These are phyloP conservation scores for Acacia acuminata DNA, from an alignment of 306 rosid species.

Conservation along the genomic window DNA sequence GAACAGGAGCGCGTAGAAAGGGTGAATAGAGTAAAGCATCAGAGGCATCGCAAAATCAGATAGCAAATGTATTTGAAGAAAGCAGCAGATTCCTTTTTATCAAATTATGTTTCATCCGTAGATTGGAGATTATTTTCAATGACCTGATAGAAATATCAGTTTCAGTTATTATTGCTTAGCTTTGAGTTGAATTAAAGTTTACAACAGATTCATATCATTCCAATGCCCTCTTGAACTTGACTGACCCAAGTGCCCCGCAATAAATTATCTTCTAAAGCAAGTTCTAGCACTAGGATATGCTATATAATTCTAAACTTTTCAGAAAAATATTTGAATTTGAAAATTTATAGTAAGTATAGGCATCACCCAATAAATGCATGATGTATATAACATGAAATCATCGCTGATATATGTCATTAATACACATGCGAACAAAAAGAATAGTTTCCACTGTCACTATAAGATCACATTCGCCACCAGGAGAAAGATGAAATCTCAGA, in stretches of 20 bases:
- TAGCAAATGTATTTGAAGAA: not conserved
- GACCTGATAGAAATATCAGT: not conserved
- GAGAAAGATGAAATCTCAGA: constrained; percentile 24
- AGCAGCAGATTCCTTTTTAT: constrained; percentile 12
- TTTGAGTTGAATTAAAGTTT: constrained; percentile 14
- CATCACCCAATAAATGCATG: constrained; percentile 6
- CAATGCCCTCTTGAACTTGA: not conserved
- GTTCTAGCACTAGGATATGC: not conserved
- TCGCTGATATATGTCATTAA: not conserved
- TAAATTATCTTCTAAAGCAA: not conserved
- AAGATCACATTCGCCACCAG: not conserved
- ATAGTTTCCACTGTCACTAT: not conserved
- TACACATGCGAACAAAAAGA: not conserved
- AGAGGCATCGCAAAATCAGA: constrained; percentile 17
- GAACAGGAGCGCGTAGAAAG: constrained; percentile 16
- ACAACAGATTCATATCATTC: not conserved
- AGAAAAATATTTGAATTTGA: not conserved
- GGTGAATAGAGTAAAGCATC: constrained; percentile 17
- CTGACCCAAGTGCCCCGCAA: not conserved
- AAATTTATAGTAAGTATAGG: not conserved
- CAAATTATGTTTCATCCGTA: not conserved
- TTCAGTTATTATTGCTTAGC: not conserved
- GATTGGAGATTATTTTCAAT: not conserved
- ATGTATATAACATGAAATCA: not conserved
- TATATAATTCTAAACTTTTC: not conserved